Base-by-base conservation (phyloP, 23 red algal genomes). In the Gracilaria vermiculophylla region DNA sequence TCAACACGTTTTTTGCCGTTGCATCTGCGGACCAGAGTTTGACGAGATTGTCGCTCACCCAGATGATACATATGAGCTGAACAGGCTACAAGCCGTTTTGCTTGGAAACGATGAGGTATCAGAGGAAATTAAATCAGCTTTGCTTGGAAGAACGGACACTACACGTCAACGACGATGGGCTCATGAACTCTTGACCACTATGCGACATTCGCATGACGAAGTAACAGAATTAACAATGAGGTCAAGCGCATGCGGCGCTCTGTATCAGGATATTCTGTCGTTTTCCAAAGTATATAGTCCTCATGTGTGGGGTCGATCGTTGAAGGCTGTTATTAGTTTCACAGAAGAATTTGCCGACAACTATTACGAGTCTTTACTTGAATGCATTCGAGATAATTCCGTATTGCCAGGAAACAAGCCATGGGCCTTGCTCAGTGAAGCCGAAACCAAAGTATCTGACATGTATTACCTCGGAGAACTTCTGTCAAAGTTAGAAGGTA, bases 241-340 rank as follows among this genome's bases (percentile, higher is more conserved):
- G 21, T 62, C 79, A 32, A 60, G 45, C 48, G 54, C 45, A 25
- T 83, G 57, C 32, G 79, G 79, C 7, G 79, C 54, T 49, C 29
- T 67, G 39, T 83, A 66, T 37, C 79, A 69, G 20, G 79, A 83
- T 48, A 35, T 83, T 16, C 45, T 83, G 7, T 66, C 79, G 24
- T 83, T 83, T 83, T 53, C 79, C 3, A 60, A 69, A 3, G 79
- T 60, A 4, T 83, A 83, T 52, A 58, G 41, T 36, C 34, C 28
- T 66, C 42, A 49, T 53, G 56, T 29, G 1, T 11, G 37, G 1
- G 57, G 79, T 65, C 35, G 79, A 48, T 50, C 60, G n/a, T 37
- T 83, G 39, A 36, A 69, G 47, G 79, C 79, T 34, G 79, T 83
- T 9, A 44, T 69, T 17, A 60, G 37, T 19, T 83, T 83, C 54